Base-by-base conservation (phyloP, 2,329 filamentous ascomycete genomes). In the Arthroderma uncinatum region DNA sequence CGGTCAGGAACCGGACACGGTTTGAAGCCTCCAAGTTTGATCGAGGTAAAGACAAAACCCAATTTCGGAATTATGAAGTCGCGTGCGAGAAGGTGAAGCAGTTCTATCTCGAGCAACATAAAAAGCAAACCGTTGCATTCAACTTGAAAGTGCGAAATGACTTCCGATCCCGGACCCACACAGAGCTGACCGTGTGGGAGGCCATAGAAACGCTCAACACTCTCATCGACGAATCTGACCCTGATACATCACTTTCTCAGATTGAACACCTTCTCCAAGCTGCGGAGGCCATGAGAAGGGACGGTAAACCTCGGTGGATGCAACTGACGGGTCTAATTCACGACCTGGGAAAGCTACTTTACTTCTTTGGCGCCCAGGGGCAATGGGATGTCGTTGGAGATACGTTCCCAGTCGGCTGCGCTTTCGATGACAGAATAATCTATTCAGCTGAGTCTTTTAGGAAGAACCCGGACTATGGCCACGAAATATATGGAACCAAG, bases 201-300 rank as follows among this genome's bases (percentile, higher is more conserved):
- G 90, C 90, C 19, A 93, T 95, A 74, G 88, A 94, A 80, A 91
- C 89, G 73, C 84, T 95, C 67, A 89, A 95, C 79, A 89, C 86
- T 0, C 80, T 95, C 55, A 87, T 95, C 70, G 90, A 95, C 74
- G 87, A 94, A 73, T 90, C 85, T 19, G 90, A 95, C 75, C 90
- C 90, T 1, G 89, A 95, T 74, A 95, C 90, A 48, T 83, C 82
- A 52, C 83, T 95, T 61, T 86, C 83, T 28, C 90, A 95, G 76
- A 94, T 95, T 68, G 86, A 94, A 73, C 90, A 95, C 72, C 79
- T 95, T 30, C 81, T 95, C 14, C 90, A 95, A 71, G 85, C 86
- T 16, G 90, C 90, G 55, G 90, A 95, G 74, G 90, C 89, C 12
- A 93, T 95, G 68, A 86, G 89, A 30, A 83, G 86, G 53, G 90